A percentile compares a stretch with the other conserved stretches of the same genome.
Conservation (phyloP, 805 yeast genomes). For the Lipomyces starkeyi region DNA sequence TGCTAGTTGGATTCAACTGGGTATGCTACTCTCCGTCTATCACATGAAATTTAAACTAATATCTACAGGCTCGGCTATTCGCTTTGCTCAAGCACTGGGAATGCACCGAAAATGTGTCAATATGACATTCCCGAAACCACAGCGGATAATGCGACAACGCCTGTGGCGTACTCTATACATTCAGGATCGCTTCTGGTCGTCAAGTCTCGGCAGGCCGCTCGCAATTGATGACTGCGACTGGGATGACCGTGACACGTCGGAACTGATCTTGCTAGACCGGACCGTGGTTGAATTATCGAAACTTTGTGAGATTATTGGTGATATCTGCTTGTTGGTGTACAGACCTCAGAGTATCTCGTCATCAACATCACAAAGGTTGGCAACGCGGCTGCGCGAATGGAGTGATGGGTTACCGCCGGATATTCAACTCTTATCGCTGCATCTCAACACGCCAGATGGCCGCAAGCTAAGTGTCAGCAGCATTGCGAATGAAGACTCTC, state of each 20-base stretch:
- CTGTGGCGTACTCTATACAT: conserved; percentile 40
- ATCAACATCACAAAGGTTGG: conserved; percentile 36
- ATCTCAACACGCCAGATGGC: conserved; percentile 13
- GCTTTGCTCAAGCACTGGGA: conserved; percentile 55
- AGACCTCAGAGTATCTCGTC: conserved; percentile 40
- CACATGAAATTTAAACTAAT: background rate
- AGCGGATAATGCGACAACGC: conserved; percentile 37
- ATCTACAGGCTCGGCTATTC: conserved; percentile 46
- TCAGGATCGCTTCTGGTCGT: conserved; percentile 38
- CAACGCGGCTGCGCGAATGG: conserved; percentile 39
- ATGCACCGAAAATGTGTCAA: conserved; percentile 45
- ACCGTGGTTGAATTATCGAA: conserved; percentile 37
- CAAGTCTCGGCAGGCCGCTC: conserved; percentile 38
- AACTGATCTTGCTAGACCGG: conserved; percentile 32
- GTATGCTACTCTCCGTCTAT: conserved; percentile 31
- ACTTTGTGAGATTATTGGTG: conserved; percentile 39
- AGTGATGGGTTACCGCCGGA: conserved; percentile 38
- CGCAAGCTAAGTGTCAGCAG: conserved; percentile 11
- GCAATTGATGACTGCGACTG: conserved; percentile 40
- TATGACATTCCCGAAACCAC: conserved; percentile 38
- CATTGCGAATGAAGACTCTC: conserved; percentile 17
- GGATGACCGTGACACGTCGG: conserved; percentile 39
- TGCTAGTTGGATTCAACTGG: conserved; percentile 55
- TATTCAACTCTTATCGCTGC: conserved; percentile 36
- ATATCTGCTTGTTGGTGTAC: conserved; percentile 39